Conservation (phyloP, 2,329 filamentous ascomycete genomes). For the Stagonosporopsis rhizophila region DNA sequence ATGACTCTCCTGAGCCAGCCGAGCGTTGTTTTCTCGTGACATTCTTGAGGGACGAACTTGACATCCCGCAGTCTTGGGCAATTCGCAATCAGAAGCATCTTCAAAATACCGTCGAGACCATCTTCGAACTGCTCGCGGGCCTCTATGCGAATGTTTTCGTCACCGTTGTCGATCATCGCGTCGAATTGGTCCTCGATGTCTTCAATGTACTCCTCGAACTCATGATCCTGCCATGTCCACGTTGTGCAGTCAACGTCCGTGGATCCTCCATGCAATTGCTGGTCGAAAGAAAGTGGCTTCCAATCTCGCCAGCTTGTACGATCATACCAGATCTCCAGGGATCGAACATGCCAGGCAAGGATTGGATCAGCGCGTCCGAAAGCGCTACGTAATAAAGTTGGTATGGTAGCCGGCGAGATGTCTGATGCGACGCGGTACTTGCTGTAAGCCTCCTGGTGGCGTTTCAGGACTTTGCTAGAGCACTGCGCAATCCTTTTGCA, state of each 20-base stretch:
- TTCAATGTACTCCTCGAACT: conserved; percentile 1
- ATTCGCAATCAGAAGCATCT: conserved; percentile 14
- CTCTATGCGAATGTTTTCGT: background rate
- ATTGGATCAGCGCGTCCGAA: conserved; percentile 19
- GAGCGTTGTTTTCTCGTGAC: conserved; percentile 3
- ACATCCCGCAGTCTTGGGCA: conserved; percentile 17
- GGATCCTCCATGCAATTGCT: background rate
- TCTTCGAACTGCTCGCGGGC: conserved; percentile 14
- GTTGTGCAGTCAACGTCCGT: background rate
- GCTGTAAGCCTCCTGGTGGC: conserved; percentile 19
- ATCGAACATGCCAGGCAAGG: conserved; percentile 21
- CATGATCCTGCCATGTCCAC: conserved; percentile 9
- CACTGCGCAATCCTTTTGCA: conserved; percentile 13
- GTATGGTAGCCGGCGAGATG: conserved; percentile 16
- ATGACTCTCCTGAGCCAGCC: conserved; percentile 18
- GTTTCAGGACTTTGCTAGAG: conserved; percentile 15
- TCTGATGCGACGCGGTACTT: conserved; percentile 21
- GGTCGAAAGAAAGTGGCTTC: conserved; percentile 14
- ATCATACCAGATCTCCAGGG: conserved; percentile 22
- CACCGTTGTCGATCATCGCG: conserved; percentile 2
- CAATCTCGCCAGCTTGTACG: conserved; percentile 20
- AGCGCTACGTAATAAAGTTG: conserved; percentile 20
- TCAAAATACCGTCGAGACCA: conserved; percentile 19
- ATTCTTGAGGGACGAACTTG: conserved; percentile 14
- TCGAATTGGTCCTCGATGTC: conserved; percentile 15